Evolutionary conservation across 768 basidiomycete genomes (phyloP).

Genomic region (Boletus reticulatus): DNA sequence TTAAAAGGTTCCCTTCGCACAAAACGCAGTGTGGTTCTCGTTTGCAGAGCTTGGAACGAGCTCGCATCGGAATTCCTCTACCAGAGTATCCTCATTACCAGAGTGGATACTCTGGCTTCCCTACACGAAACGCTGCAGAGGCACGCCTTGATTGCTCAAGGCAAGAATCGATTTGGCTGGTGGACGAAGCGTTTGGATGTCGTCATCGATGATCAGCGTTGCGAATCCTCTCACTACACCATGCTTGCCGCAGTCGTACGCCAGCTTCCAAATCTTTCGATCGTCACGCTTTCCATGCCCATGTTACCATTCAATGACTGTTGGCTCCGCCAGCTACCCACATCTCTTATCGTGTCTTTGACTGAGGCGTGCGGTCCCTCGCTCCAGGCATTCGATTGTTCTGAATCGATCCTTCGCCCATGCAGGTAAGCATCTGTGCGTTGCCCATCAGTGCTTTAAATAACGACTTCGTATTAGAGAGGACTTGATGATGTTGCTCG

Average conservation of each 20-base stretch:
- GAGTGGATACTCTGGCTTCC: conserved; percentile 13
- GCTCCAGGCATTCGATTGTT: conserved; percentile 28
- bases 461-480: conserved; percentile 17
- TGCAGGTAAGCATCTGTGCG: conserved; percentile 20
- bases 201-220: conserved; percentile 24
- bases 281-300: conserved; percentile 27
- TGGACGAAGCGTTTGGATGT: conserved; percentile 29
- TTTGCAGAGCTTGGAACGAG: conserved; percentile 25
- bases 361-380: conserved; percentile 27
- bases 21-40: conserved; percentile 21
- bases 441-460: not conserved
- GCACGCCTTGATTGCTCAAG: not conserved
- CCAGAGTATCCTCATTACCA: conserved; percentile 21
- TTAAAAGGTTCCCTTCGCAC: conserved; percentile 24
- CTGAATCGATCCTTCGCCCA: conserved; percentile 29
- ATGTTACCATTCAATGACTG: conserved; percentile 22
- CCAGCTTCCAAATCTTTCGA: conserved; percentile 25
- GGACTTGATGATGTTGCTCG: conserved; percentile 28
- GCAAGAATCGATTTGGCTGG: conserved; percentile 17
- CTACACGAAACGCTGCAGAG: conserved; percentile 15
- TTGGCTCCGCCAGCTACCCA: conserved; percentile 28
- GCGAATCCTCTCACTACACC: conserved; percentile 23
- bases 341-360: conserved; percentile 17
- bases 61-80: conserved; percentile 24
- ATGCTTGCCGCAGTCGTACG: conserved; percentile 22